Conservation (phyloP, 2,329 filamentous ascomycete species). For the Fusarium virguliforme region DNA sequence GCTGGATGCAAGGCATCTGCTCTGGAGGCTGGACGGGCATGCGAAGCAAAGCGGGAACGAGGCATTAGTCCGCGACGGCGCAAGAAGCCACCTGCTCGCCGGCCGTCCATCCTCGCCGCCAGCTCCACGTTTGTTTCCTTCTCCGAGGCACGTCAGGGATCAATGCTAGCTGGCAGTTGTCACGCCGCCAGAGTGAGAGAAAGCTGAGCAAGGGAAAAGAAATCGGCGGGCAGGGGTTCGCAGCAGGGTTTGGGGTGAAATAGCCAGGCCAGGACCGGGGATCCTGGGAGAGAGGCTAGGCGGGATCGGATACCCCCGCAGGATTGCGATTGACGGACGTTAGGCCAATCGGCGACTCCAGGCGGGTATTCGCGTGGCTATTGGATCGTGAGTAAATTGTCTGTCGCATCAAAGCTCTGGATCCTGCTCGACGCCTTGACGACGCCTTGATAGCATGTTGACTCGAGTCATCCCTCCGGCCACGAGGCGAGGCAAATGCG, state of each 20-base stretch:
- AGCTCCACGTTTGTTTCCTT: conserved; percentile 43
- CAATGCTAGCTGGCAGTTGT: conserved; percentile 29
- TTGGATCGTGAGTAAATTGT: conserved; percentile 50
- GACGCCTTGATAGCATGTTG: conserved; percentile 19
- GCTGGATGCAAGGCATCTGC: conserved; percentile 46
- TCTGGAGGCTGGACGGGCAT: conserved; percentile 46
- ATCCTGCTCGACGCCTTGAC: conserved; percentile 18
- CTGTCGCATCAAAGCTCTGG: conserved; percentile 22
- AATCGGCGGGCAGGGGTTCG: conserved; percentile 24
- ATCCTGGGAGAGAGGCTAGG: conserved; percentile 30
- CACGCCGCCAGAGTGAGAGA: conserved; percentile 30
- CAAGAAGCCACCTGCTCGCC: conserved; percentile 35
- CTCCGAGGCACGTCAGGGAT: conserved; percentile 33
- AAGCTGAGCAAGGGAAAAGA: conserved; percentile 23
- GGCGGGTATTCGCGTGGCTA: conserved; percentile 38
- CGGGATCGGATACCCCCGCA: conserved; percentile 47
- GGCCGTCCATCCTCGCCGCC: conserved; percentile 22
- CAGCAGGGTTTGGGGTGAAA: conserved; percentile 27
- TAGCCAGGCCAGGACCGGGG: conserved; percentile 26
- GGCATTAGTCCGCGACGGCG: conserved; percentile 48
- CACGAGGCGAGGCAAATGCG: conserved; percentile 24
- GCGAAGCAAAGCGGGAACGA: conserved; percentile 49
- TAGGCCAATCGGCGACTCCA: conserved; percentile 49
- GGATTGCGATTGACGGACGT: conserved; percentile 51
- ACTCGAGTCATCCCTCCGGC: conserved; percentile 16